Evolutionary conservation across 2,329 filamentous ascomycete species (phyloP).

Genomic region (Verticillium alfalfae): DNA sequence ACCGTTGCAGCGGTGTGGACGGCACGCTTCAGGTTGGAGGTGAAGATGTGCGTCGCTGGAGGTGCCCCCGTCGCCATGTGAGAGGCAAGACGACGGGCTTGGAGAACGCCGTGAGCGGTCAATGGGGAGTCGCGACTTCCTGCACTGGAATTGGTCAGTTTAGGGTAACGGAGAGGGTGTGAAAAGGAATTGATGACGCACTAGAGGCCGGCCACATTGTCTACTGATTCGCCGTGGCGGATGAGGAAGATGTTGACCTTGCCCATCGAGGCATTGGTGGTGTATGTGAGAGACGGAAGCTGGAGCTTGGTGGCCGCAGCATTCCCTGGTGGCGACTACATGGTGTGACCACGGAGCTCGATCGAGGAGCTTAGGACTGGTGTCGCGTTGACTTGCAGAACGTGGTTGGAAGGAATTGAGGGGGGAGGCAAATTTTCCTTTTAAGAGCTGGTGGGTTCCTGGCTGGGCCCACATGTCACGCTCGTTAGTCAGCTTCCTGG

Average conservation of each 20-base stretch:
- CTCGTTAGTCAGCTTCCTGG: neutral
- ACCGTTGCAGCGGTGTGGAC: conserved; percentile 65
- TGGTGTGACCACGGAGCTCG: neutral
- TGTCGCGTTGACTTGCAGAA: neutral
- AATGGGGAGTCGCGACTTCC: conserved; percentile 75
- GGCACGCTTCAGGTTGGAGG: conserved; percentile 73
- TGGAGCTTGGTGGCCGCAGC: neutral
- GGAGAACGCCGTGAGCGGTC: conserved; percentile 75
- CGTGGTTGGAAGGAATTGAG: neutral
- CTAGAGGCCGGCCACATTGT: conserved; percentile 79
- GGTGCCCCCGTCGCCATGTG: conserved; percentile 41
- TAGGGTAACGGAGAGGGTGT: neutral
- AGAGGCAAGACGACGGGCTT: conserved; percentile 65
- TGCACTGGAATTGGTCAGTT: conserved; percentile 44
- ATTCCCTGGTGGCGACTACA: neutral
- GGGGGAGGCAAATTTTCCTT: neutral
- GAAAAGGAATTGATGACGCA: conserved; percentile 29
- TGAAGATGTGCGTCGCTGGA: conserved; percentile 56
- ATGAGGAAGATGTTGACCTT: conserved; percentile 58
- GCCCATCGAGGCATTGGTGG: conserved; percentile 4
- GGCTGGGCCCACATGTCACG: neutral
- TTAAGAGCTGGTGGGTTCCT: neutral
- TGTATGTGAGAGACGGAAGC: neutral
- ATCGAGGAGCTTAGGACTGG: neutral
- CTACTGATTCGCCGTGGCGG: conserved; percentile 84